Evolutionary conservation across 1,139 yeast genomes (phyloP), one percentile per base, ranked within the genome.

Genomic region (Saccharomycopsis hybrid): DNA sequence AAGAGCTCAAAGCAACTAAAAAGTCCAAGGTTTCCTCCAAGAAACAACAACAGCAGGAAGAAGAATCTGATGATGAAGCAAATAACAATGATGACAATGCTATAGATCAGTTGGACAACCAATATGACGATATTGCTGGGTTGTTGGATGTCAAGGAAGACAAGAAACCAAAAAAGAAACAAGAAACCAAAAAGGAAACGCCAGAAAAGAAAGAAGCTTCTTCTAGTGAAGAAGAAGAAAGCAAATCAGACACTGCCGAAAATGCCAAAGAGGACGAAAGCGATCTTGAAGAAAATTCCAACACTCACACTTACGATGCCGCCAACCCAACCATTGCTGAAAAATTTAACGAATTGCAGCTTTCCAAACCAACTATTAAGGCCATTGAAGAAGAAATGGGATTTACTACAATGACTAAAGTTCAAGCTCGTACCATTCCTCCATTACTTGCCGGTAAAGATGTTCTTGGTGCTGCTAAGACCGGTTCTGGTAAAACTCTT

Each of bases 401-500:
- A 1, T 90, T 90, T 69, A 73, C 78, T 24, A 83, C 73, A 53
- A 87, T 90, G 97, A 92, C 98, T 4, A 78, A 83, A 54, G 97
- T 90, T 11, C 98, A 90, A 68, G 85, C 95, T 37, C 82, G 89
- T 66, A 88, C 97, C 13, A 90, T 90, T 53, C 97, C 97, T 5
- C 97, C 97, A 13, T 73, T 92, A 57, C 72, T 90, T 59, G 96
- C 97, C 0, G 97, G 98, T 42, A 79, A 90, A 60, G 97, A 90
- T 69, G 97, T 90, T 29, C 76, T 90, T 52, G 97, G 97, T 58
- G 97, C 97, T 48, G 98, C 98, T 51, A 90, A 92, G 70, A 92
- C 98, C 1, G 98, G 98, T 44, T 89, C 97, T 1, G 98, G 98
- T 65, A 92, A 92, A 70, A 92, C 98, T 0, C 73, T 94, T 57